Base-by-base conservation (phyloP, 345 rosid genomes). In the Hevea brasiliensis region DNA sequence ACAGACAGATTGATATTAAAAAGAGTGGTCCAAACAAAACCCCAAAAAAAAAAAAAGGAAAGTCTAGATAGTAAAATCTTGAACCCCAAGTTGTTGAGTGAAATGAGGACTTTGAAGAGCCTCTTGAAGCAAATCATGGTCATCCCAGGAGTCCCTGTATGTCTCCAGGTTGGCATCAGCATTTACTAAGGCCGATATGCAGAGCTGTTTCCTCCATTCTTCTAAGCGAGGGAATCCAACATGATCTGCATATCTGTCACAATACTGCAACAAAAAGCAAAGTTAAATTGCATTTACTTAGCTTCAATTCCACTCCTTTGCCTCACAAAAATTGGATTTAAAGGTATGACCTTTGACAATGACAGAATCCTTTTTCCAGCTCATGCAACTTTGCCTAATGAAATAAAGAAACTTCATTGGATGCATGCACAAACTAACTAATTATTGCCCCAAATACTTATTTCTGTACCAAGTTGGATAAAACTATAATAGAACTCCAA, bases 121-220 rank as follows among this genome's bases (percentile, higher is more conserved):
- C 69, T 89, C 76, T 54, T 84, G 90, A 64, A 94, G 86, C 41
- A 90, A 84, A n/a, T 88, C 85, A 74, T 90, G 86, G 73, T 93
- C 96, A n/a, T 89, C 95, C 93, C 89, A 88, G 10, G 87, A 81
- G 77, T 94, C 98, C 0, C 92, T 83, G 32, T 83, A 94, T 0
- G 87, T 84, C 79, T 92, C 98, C 73, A 90, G 67, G 76, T 94
- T 84, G 35, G 69, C 88, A 0, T 70, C 68, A 0, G 89, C 80
- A 23, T 92, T 90, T 21, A 58, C 61, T 13, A 92, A 21, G 14
- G 93, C 80, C 1, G 94, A 87, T 20, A 88, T 1, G 84, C 96
- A 90, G 0, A 94, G 85, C 47, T 80, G 73, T 80, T 92, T 94
- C 81, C 93, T 94, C 98, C 98, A 94, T 72, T 92, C 93, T 81